Conservation (phyloP, 352 stramenopile genomes). For the Phytophthora tentaculata region DNA sequence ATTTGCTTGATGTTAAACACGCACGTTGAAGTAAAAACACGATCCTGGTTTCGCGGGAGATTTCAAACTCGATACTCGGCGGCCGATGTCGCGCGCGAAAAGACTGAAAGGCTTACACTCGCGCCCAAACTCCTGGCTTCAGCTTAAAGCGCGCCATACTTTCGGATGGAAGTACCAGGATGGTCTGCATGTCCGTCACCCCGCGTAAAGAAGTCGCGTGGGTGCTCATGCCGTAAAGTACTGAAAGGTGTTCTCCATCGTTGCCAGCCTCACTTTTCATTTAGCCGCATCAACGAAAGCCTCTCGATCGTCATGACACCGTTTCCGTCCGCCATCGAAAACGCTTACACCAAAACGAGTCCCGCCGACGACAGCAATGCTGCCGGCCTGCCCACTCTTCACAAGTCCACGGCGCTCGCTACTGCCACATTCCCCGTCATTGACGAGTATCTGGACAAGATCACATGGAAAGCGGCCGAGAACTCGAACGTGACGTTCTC, state of each 20-base stretch:
- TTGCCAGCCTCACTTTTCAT: constrained; percentile 21
- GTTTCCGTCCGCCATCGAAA: constrained; percentile 21
- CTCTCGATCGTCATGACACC: constrained; percentile 17
- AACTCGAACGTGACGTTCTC: constrained; percentile 47
- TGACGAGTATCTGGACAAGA: constrained; percentile 42
- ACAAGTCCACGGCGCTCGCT: constrained; percentile 25
- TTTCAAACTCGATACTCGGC: constrained; percentile 21
- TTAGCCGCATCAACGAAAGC: constrained; percentile 2
- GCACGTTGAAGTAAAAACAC: constrained; percentile 32
- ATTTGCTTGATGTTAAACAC: constrained; percentile 29
- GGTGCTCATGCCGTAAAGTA: no score
- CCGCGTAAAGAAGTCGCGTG: constrained; percentile 29
- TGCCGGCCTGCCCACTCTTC: constrained; percentile 21
- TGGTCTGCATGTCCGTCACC: constrained; percentile 17
- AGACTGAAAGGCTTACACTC: background rate
- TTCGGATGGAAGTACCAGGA: constrained; percentile 9
- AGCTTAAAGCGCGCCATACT: constrained; percentile 21
- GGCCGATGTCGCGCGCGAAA: constrained; percentile 3
- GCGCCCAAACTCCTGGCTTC: constrained; percentile 2
- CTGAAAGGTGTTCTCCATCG: background rate
- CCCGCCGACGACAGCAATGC: constrained; percentile 10
- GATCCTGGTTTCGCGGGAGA: constrained; percentile 24
- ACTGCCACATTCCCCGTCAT: constrained; percentile 26
- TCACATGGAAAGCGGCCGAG: constrained; percentile 38
- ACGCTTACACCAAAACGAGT: constrained; percentile 20